Percentiles rank a stretch among this genome's conserved stretches.
These are phyloP conservation scores for Kwoniella shivajii DNA, from an alignment of 1,284 basidiomycete genomes.

Conservation along the genomic window DNA sequence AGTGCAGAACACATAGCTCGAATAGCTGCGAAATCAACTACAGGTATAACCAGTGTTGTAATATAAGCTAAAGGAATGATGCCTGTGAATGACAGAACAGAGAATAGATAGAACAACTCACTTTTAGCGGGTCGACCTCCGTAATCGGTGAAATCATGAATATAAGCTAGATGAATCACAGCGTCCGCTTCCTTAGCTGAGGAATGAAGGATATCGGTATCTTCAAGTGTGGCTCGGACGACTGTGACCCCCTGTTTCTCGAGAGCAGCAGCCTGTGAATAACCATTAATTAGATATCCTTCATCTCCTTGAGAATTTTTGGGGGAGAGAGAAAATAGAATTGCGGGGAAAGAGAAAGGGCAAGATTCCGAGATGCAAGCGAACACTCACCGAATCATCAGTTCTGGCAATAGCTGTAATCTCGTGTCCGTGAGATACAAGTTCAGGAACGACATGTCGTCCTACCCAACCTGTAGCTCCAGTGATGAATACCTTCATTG, in stretches of 20 bases:
- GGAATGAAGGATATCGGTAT: conserved; percentile 29
- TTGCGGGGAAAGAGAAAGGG: background rate
- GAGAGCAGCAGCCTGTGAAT: conserved; percentile 13
- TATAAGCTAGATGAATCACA: conserved; percentile 41
- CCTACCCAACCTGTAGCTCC: conserved; percentile 41
- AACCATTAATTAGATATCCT: background rate
- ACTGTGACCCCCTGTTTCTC: conserved; percentile 21
- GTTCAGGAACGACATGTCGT: conserved; percentile 20
- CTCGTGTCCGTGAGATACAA: conserved; percentile 30
- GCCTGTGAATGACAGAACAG: background rate
- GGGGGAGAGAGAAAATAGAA: background rate
- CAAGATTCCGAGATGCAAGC: background rate
- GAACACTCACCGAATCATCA: conserved; percentile 19
- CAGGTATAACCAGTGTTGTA: too few relatives aligned
- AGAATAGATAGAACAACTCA: background rate
- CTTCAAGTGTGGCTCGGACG: conserved; percentile 22
- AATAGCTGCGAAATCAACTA: conserved; percentile 12
- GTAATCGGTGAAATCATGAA: conserved; percentile 21
- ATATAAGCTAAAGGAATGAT: too few relatives aligned
- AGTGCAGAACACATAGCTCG: conserved; percentile 24
- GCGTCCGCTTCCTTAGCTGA: conserved; percentile 31
- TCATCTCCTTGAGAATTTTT: background rate
- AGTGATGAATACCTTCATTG: conserved; percentile 42
- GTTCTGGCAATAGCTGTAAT: conserved; percentile 37
- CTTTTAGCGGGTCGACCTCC: conserved; percentile 9